Base-by-base conservation (phyloP, 345 rosid species). In the Schrenkiella parvula region DNA sequence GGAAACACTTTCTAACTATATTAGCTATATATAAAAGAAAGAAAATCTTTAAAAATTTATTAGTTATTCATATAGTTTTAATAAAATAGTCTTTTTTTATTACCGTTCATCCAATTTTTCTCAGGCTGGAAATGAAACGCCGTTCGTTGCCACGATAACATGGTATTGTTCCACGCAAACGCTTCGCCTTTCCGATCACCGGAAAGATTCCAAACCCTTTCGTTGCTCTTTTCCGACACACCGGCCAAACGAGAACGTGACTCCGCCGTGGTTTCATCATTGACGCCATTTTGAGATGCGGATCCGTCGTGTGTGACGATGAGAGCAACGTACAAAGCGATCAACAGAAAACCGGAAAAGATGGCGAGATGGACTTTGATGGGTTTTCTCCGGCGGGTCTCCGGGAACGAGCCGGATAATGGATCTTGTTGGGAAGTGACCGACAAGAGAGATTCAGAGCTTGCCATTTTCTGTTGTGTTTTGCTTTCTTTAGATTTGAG, bases 71-170 rank as follows among this genome's bases (percentile, higher is more conserved):
- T 39, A 43, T 25, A 44, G 13, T 21, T n/a, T n/a, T 28, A 12
- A 53, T 14, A 52, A 52, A 71, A 68, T 34, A 48, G 12, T 19
- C 4, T 11, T 6, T 65, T 34, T 4, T 13, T n/a, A 17, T 17
- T 14, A 93, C 98, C 98, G 47, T 93, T 93, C 97, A 93, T 93
- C 98, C 98, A 93, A 34, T 93, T 93, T 77, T 87, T 84, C 68
- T 86, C 89, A 0, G 98, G 98, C 67, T 93, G 98, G 42, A 93
- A 93, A 78, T 93, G 98, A 79, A 89, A 91, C 10, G 97, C 85
- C 19, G 96, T 86, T 73, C 96, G 84, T 79, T 93, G 96, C 97
- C 97, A 93, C 0, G 97, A 88, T 81, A 93, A 54, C 82, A 93
- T 81, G 72, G 83, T 86, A 52, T 93, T 91, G 79, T 84, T 88